Evolutionary conservation across 1,284 basidiomycete genomes (phyloP).

Genomic region (Wolfiporia cocos): DNA sequence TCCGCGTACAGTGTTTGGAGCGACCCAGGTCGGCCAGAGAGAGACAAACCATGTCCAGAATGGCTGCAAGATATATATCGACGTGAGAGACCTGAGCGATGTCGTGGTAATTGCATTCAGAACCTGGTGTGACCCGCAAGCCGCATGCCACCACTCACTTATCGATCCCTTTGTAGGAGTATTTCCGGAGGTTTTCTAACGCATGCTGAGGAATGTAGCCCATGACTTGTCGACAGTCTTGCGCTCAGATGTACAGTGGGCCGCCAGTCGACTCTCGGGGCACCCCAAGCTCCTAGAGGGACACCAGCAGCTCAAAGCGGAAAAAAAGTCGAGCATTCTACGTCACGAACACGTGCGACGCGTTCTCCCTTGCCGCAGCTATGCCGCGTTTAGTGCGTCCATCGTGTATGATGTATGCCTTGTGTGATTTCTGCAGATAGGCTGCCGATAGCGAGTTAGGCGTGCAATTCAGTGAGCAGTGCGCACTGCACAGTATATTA

Average conservation of each 20-base stretch:
- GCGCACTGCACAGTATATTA: too few species aligned
- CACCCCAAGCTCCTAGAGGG: not conserved
- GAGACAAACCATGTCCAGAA: constrained; percentile 96
- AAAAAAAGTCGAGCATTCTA: constrained; percentile 9
- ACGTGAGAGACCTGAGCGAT: constrained; percentile 57
- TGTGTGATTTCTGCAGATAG: too few species aligned
- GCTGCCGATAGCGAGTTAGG: too few species aligned
- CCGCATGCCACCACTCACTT: constrained; percentile 42
- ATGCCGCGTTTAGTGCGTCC: too few species aligned
- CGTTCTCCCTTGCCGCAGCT: too few species aligned
- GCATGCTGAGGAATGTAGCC: constrained; percentile 49
- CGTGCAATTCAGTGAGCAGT: too few species aligned
- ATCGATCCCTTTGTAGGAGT: constrained; percentile 66
- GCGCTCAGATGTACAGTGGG: constrained; percentile 6
- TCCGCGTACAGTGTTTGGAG: constrained; percentile 90
- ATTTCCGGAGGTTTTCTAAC: constrained; percentile 60
- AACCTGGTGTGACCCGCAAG: not conserved
- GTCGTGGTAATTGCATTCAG: constrained; percentile 1
- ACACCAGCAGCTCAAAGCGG: not conserved
- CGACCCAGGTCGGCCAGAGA: constrained; percentile 82
- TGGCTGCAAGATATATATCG: constrained; percentile 79
- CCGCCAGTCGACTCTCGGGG: not conserved
- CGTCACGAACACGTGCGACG: constrained; percentile 22
- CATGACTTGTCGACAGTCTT: constrained; percentile 26
- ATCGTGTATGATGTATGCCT: too few species aligned